These are phyloP conservation scores for Cajanus cajan DNA, from an alignment of 306 rosid species.

Conservation along the genomic window DNA sequence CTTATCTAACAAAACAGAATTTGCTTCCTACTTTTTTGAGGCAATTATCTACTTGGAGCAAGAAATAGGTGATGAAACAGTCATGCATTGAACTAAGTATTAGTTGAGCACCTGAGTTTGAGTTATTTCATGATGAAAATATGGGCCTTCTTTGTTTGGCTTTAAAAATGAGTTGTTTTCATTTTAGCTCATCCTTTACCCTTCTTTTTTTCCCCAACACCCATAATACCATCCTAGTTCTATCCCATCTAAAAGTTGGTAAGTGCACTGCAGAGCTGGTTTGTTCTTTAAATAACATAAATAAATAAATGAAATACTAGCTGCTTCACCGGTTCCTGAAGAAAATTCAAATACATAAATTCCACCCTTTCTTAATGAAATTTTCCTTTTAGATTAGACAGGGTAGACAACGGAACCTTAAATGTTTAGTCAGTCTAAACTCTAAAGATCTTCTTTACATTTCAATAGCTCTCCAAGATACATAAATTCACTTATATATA, in stretches of 20 bases:
- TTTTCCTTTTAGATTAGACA: not conserved
- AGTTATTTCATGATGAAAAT: not conserved
- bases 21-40: too few relatives aligned
- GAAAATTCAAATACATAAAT: conserved; percentile 13
- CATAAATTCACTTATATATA: conserved; percentile 33
- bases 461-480: conserved; percentile 17
- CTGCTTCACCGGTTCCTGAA: not conserved
- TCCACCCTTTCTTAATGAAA: not conserved
- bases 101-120: too few relatives aligned
- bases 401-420: not conserved
- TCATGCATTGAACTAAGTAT: not conserved
- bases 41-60: too few relatives aligned
- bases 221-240: not conserved
- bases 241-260: not conserved
- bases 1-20: not conserved
- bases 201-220: not conserved
- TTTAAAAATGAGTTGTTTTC: not conserved
- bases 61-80: not conserved
- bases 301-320: not conserved
- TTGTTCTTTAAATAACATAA: not conserved
- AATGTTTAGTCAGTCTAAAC: not conserved
- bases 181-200: not conserved
- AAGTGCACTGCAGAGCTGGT: not conserved
- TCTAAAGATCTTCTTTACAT: not conserved
- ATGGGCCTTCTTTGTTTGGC: not conserved